Base-by-base conservation (phyloP, 164 flowering plant genomes). In the Nymphaea thermarum region DNA sequence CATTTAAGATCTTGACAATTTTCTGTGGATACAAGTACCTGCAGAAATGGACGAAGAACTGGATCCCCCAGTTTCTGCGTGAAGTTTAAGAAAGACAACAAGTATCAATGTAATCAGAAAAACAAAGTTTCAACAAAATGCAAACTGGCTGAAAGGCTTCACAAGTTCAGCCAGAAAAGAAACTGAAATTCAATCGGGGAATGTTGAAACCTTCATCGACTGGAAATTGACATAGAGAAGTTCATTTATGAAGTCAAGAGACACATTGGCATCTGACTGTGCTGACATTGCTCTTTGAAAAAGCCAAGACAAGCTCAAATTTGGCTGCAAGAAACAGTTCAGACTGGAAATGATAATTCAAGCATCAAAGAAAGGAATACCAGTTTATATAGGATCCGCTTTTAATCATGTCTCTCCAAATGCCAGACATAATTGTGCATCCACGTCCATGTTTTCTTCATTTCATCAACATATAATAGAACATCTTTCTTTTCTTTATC, bases 251-350 rank as follows among this genome's bases (percentile, higher is more conserved):
- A 94, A 94, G 77, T 83, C 82, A 36, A 91, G 79, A 43, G 91
- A 69, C 69, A 94, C 93, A 78, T 82, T 67, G 14, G 87, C 72
- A 63, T 78, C 70, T 73, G 79, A 70, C 75, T 83, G 85, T 63
- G 97, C 96, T 18, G 97, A 91, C 98, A 94, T 94, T 74, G 98
- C 97, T 77, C 91, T 80, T 85, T 91, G 97, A 79, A 94, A 94
- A 77, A 94, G 71, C 98, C 98, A 94, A 53, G 97, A 87, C 53
- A 95, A 74, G 75, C 97, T 91, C 71, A 93, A 75, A 78, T 93
- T 93, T 25, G 98, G 98, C 98, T 93, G 84, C 76, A 80, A 2
- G 63, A 55, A 63, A 74, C 45, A 45, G 43, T 51, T 64, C 6
- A 55, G 16, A 16, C 60, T 55, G 16, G n/a, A 16, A 61, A 16